Evolutionary conservation across 257 asterid species (phyloP).

Genomic region (Fraxinus anomala): DNA sequence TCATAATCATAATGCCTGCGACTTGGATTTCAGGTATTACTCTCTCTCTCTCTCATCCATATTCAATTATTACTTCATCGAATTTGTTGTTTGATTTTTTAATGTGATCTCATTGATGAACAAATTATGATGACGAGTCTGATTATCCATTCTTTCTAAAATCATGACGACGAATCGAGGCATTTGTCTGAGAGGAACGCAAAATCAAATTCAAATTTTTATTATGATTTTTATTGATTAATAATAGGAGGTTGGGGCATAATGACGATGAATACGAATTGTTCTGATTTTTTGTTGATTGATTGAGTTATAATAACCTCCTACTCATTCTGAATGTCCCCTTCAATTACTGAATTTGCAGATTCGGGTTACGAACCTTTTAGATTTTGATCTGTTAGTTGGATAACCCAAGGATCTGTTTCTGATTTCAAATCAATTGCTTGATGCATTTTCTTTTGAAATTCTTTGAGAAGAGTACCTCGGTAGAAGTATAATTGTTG

Average conservation of each 20-base stretch:
- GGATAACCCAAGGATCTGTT: neutral
- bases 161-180: slow-evolving; percentile 77
- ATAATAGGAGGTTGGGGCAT: slow-evolving; percentile 11
- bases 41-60: too few relatives aligned
- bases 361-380: neutral
- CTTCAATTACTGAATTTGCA: neutral
- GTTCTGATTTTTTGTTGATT: slow-evolving; percentile 36
- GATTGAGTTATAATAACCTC: slow-evolving; percentile 34
- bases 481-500: too few relatives aligned
- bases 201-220: neutral
- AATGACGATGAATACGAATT: slow-evolving; percentile 31
- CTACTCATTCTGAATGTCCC: slow-evolving; percentile 53
- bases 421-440: neutral
- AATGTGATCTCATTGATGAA: slow-evolving; percentile 65
- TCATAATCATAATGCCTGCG: neutral
- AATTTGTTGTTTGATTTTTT: neutral
- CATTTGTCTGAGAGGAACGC: slow-evolving; percentile 85
- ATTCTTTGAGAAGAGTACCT: too few relatives aligned
- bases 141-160: slow-evolving; percentile 71
- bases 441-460: neutral
- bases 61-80: neutral
- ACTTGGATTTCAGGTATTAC: slow-evolving; percentile 21
- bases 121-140: slow-evolving; percentile 81
- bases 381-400: neutral
- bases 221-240: neutral